Percentiles rank a stretch among this genome's conserved stretches.
phyloP scores from a whole-genome alignment of 2,329 filamentous ascomycete species.

The Zymoseptoria brevis region DNA sequence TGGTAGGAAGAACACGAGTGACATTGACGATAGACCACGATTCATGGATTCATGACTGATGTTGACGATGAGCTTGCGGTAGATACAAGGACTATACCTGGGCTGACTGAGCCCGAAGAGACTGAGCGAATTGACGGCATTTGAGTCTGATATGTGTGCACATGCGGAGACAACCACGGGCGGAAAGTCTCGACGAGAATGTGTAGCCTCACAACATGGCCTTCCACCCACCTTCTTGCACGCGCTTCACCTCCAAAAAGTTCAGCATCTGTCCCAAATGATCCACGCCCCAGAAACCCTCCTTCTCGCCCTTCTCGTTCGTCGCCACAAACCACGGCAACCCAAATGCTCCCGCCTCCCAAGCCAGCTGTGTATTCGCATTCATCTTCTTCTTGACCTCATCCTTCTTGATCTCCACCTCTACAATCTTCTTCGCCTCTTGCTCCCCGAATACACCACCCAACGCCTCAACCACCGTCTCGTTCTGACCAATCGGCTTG shows the following conservation, averaged over 20 bases:
- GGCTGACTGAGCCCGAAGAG: too few relatives aligned
- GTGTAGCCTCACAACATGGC: conserved; percentile 28
- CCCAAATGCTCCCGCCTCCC: conserved; percentile 51
- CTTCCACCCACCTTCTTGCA: conserved; percentile 30
- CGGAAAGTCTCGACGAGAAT: too few relatives aligned
- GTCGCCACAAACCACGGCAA: conserved; percentile 53
- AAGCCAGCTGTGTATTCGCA: conserved; percentile 45
- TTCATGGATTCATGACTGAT: background rate
- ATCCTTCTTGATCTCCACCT: conserved; percentile 30
- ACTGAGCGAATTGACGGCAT: too few relatives aligned
- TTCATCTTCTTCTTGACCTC: conserved; percentile 42
- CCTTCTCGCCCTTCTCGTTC: conserved; percentile 45
- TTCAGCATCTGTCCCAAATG: conserved; percentile 49
- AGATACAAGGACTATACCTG: too few relatives aligned
- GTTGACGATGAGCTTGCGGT: background rate
- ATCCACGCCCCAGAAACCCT: conserved; percentile 54
- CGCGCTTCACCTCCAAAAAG: conserved; percentile 44
- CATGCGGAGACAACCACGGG: too few relatives aligned
- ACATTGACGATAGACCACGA: background rate
- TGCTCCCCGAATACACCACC: conserved; percentile 39
- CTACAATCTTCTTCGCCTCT: conserved; percentile 34
- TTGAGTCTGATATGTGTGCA: too few relatives aligned
- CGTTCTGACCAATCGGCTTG: conserved; percentile 36
- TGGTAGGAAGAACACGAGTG: too few relatives aligned
- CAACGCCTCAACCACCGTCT: conserved; percentile 40